phyloP scores from a whole-genome alignment of 495 filamentous ascomycete species.

The Hypoxylon fragiforme region DNA sequence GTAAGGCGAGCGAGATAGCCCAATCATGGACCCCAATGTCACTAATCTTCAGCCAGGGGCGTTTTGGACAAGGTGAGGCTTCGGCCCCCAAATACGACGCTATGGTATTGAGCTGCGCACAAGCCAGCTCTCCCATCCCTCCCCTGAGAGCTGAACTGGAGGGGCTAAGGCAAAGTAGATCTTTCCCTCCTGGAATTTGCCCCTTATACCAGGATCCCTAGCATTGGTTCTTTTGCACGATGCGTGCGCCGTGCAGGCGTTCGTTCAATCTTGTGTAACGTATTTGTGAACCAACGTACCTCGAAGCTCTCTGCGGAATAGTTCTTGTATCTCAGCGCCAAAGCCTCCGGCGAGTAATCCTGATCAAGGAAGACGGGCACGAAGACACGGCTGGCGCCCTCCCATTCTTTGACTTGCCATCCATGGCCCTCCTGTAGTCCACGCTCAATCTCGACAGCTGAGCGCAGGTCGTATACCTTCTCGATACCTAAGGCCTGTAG shows the following conservation, averaged over 20 bases:
- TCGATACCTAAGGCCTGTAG: slow-evolving; percentile 60
- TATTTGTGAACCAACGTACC: slow-evolving; percentile 47
- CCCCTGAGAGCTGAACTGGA: slow-evolving; percentile 6
- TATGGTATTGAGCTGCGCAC: slow-evolving; percentile 2
- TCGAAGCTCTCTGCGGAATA: slow-evolving; percentile 49
- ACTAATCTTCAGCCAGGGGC: slow-evolving; percentile 3
- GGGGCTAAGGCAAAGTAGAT: slow-evolving; percentile 1
- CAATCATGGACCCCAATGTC: slow-evolving; percentile 24
- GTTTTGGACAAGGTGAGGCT: neutral
- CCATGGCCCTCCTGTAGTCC: slow-evolving; percentile 33
- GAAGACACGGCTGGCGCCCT: slow-evolving; percentile 55
- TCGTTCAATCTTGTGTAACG: too few relatives aligned
- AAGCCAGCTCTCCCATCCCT: neutral
- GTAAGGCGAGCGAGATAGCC: slow-evolving; percentile 11
- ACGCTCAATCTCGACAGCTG: slow-evolving; percentile 52
- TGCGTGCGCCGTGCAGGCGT: too few relatives aligned
- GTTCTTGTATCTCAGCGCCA: slow-evolving; percentile 52
- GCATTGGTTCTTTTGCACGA: too few relatives aligned
- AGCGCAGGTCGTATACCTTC: slow-evolving; percentile 69
- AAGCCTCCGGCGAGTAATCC: slow-evolving; percentile 58
- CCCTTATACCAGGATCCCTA: too few relatives aligned
- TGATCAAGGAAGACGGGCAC: slow-evolving; percentile 60
- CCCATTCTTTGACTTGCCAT: slow-evolving; percentile 46
- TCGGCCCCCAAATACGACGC: slow-evolving; percentile 21
- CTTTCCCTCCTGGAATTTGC: neutral